Evolutionary conservation across 768 basidiomycete genomes (phyloP).

Genomic region (Mycena rebaudengoi): DNA sequence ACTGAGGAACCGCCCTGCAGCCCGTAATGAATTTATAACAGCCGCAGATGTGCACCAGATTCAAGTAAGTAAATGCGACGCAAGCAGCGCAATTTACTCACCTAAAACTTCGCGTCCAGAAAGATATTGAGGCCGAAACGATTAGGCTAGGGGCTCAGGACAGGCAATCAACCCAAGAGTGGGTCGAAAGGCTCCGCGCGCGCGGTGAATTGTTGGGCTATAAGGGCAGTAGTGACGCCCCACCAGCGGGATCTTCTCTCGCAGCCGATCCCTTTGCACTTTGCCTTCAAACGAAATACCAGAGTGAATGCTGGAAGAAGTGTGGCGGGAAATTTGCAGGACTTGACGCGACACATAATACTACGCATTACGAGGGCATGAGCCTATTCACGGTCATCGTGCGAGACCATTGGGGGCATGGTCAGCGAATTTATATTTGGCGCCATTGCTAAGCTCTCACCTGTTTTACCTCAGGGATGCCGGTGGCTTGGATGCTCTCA

Average conservation of each 20-base stretch:
- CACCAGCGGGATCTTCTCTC: background rate
- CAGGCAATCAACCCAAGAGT: conserved; percentile 4
- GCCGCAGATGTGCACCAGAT: background rate
- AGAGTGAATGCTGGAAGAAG: conserved; percentile 13
- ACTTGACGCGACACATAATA: conserved; percentile 27
- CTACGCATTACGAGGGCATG: conserved; percentile 14
- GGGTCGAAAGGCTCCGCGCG: conserved; percentile 10
- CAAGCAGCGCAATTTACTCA: background rate
- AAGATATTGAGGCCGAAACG: conserved; percentile 19
- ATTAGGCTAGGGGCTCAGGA: conserved; percentile 10
- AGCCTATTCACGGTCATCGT: conserved; percentile 16
- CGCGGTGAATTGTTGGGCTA: background rate
- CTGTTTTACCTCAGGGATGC: no score
- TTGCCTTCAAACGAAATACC: conserved; percentile 17
- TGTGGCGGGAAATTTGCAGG: conserved; percentile 14
- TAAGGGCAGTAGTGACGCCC: conserved; percentile 4
- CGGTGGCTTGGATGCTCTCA: no score
- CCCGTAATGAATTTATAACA: conserved; percentile 1
- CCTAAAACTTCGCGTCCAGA: background rate
- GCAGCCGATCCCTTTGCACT: conserved; percentile 14
- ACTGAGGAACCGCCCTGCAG: background rate
- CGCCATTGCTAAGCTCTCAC: no score
- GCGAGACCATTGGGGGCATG: conserved; percentile 18
- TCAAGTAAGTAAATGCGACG: background rate
- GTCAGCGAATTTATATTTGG: background rate